These are phyloP conservation scores for Cucurbita pepo DNA, from an alignment of 306 rosid genomes.

Conservation along the genomic window DNA sequence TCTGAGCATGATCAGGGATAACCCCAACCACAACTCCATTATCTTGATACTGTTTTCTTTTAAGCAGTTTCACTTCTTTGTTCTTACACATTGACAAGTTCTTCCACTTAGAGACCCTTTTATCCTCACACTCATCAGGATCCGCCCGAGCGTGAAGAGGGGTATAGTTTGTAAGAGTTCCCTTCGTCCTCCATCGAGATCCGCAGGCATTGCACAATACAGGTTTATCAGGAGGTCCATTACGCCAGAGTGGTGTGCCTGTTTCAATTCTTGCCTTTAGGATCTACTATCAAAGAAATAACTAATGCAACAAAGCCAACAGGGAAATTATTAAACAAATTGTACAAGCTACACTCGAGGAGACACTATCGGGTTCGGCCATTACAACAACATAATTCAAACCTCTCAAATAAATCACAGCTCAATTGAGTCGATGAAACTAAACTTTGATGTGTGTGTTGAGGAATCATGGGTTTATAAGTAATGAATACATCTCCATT, in stretches of 20 bases:
- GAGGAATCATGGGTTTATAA: too few species aligned
- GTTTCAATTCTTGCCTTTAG: conserved; percentile 13
- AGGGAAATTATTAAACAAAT: background rate
- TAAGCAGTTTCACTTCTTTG: conserved; percentile 59
- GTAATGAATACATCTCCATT: too few species aligned
- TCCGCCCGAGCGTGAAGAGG: conserved; percentile 96
- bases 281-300: background rate
- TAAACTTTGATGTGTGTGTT: background rate
- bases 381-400: background rate
- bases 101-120: conserved; percentile 46
- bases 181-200: conserved; percentile 99
- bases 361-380: background rate
- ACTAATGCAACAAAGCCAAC: background rate
- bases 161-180: conserved; percentile 87
- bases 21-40: conserved; percentile 29
- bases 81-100: conserved; percentile 44
- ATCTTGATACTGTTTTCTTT: conserved; percentile 57
- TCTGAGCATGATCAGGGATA: conserved; percentile 44
- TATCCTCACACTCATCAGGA: conserved; percentile 63
- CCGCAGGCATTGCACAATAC: conserved; percentile 99
- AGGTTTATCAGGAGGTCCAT: conserved; percentile 97
- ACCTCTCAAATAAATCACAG: background rate
- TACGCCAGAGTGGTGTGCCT: conserved; percentile 99
- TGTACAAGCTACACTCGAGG: background rate
- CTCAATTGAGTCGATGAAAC: background rate